Evolutionary conservation across 2,329 filamentous ascomycete species (phyloP).

Genomic region (Teratosphaeriaceae sp.): DNA sequence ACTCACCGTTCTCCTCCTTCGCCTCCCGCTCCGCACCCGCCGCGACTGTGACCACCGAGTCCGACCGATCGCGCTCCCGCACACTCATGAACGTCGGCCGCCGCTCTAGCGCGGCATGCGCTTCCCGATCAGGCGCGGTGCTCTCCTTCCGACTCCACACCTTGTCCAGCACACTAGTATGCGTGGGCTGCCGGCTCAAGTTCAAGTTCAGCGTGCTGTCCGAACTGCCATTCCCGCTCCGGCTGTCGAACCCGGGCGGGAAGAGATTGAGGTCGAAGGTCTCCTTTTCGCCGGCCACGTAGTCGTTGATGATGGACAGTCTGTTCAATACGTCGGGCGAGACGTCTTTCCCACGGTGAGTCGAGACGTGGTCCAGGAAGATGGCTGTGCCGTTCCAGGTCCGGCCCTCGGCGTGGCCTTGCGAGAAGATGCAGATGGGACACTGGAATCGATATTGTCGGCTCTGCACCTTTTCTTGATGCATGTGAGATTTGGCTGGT

Average conservation of each 20-base stretch:
- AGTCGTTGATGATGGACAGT: conserved; percentile 33
- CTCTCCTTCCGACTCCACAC: conserved; percentile 6
- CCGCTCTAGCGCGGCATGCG: neutral
- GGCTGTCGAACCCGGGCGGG: conserved; percentile 11
- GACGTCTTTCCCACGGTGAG: conserved; percentile 26
- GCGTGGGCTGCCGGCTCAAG: conserved; percentile 2
- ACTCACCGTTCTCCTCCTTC: conserved; percentile 1
- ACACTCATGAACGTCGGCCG: neutral
- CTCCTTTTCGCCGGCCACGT: conserved; percentile 30
- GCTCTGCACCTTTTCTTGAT: conserved; percentile 20
- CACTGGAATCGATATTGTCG: conserved; percentile 31
- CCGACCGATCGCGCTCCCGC: conserved; percentile 9
- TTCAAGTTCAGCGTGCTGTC: neutral
- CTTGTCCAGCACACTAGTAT: conserved; percentile 5
- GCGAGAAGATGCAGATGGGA: conserved; percentile 37
- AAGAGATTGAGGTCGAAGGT: conserved; percentile 41
- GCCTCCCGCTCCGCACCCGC: neutral
- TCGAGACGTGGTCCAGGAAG: conserved; percentile 38
- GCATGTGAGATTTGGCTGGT: conserved; percentile 26
- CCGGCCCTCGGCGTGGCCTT: conserved; percentile 19
- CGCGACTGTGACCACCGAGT: conserved; percentile 6
- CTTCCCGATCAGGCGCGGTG: neutral
- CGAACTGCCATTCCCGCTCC: neutral
- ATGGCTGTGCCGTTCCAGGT: conserved; percentile 30
- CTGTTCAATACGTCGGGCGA: conserved; percentile 28